Evolutionary conservation across 352 stramenopile genomes (phyloP).

Genomic region (Aphanomyces invadans): DNA sequence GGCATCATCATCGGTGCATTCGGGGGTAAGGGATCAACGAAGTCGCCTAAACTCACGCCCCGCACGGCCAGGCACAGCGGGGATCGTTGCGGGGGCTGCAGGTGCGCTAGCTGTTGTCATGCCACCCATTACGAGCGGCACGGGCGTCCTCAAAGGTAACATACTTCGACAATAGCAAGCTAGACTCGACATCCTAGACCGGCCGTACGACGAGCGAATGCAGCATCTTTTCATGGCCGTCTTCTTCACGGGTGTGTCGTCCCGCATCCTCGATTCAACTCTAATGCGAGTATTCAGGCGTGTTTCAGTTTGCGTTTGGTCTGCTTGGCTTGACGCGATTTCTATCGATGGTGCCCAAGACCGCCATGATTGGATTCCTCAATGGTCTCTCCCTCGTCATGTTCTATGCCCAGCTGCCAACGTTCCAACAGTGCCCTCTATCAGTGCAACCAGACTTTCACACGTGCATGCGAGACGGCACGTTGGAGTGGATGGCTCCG

Average conservation of each 20-base stretch:
- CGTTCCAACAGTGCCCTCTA: conserved; percentile 76
- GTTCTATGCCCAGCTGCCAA: conserved; percentile 88
- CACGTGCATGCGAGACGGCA: conserved; percentile 55
- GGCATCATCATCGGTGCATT: conserved; percentile 83
- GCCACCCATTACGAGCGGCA: conserved; percentile 59
- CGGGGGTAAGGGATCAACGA: too few relatives aligned
- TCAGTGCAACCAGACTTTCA: conserved; percentile 55
- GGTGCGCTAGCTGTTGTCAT: conserved; percentile 90
- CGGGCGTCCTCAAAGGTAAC: conserved; percentile 33
- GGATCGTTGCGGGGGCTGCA: conserved; percentile 81
- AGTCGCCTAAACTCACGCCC: too few relatives aligned
- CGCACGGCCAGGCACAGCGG: conserved; percentile 80
- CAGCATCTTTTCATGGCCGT: conserved; percentile 84
- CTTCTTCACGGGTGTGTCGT: conserved; percentile 64
- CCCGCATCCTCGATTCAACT: not conserved
- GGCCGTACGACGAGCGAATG: conserved; percentile 63
- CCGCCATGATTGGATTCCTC: conserved; percentile 94
- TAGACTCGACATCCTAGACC: conserved; percentile 23
- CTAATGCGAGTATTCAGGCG: not conserved
- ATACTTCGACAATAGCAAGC: not conserved
- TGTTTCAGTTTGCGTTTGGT: conserved; percentile 81
- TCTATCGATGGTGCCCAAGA: conserved; percentile 89
- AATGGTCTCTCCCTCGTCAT: conserved; percentile 94
- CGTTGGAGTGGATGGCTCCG: conserved; percentile 69
- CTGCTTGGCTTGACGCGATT: conserved; percentile 80